Conservation (phyloP, 176 grass and related monocot genomes). For the Musa acuminata region DNA sequence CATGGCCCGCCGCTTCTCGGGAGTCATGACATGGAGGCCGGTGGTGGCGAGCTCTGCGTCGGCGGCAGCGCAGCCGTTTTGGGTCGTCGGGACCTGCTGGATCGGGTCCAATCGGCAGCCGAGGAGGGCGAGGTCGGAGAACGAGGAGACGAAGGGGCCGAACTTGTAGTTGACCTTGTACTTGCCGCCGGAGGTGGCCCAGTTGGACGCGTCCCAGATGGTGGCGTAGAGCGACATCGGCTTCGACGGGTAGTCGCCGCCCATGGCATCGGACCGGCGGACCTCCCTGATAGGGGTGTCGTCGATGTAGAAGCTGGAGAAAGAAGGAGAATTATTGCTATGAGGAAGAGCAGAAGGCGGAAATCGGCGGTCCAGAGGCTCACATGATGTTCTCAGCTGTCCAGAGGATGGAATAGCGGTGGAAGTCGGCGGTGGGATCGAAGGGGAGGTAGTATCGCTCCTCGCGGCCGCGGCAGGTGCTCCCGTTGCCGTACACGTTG, state of each 20-base stretch:
- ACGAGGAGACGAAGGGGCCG: slow-evolving; percentile 12
- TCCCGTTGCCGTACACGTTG: slow-evolving; percentile 13
- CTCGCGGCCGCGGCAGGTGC: slow-evolving; percentile 12
- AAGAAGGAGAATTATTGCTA: background rate
- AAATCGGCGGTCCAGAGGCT: background rate
- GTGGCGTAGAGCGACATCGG: slow-evolving; percentile 22
- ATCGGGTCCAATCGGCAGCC: slow-evolving; percentile 14
- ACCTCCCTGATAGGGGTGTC: slow-evolving; percentile 12
- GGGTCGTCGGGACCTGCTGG: background rate
- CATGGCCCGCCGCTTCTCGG: background rate
- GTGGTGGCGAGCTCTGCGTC: slow-evolving; percentile 11
- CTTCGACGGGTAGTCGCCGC: slow-evolving; percentile 17
- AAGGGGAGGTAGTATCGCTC: slow-evolving; percentile 16
- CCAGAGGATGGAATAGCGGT: slow-evolving; percentile 14
- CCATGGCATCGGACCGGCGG: slow-evolving; percentile 8
- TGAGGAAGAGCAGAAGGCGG: background rate
- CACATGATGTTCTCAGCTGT: background rate
- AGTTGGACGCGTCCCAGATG: slow-evolving; percentile 19
- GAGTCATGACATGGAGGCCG: background rate
- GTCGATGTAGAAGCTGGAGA: slow-evolving; percentile 19
- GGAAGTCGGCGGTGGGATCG: slow-evolving; percentile 9
- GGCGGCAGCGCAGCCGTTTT: background rate
- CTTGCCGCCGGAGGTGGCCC: slow-evolving; percentile 11
- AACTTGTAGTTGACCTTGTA: slow-evolving; percentile 20
- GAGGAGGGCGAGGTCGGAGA: slow-evolving; percentile 12